phyloP scores from a whole-genome alignment of 441 rosid species.

The Theobroma grandiflorum region DNA sequence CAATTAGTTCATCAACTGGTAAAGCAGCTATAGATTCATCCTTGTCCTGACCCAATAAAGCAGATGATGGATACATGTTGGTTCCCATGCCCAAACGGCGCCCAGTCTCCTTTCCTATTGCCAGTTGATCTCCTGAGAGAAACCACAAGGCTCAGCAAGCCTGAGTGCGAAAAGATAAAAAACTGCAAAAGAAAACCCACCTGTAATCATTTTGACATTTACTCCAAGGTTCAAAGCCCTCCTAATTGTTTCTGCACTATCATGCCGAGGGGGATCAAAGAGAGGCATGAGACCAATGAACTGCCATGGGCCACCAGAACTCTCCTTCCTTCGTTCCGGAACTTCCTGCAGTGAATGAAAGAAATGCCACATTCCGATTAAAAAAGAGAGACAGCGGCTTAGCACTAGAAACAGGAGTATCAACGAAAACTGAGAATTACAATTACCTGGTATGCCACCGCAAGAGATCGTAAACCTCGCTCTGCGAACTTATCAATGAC shows the following conservation, averaged over 20 bases:
- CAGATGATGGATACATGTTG: slow-evolving; percentile 97
- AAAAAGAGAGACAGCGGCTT: slow-evolving; percentile 1
- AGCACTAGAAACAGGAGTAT: neutral
- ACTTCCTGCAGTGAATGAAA: slow-evolving; percentile 65
- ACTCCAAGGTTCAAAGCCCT: slow-evolving; percentile 96
- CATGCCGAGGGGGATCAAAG: slow-evolving; percentile 98
- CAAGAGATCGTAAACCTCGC: slow-evolving; percentile 93
- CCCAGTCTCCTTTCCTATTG: slow-evolving; percentile 96
- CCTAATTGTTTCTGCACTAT: slow-evolving; percentile 95
- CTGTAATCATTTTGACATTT: slow-evolving; percentile 97
- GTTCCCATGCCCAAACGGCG: slow-evolving; percentile 99
- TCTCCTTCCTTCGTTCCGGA: slow-evolving; percentile 86
- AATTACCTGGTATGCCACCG: slow-evolving; percentile 89
- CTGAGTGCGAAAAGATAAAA: neutral
- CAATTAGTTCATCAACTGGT: slow-evolving; percentile 91
- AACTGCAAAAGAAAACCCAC: slow-evolving; percentile 36
- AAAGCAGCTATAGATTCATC: slow-evolving; percentile 87
- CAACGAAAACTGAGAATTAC: neutral
- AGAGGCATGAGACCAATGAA: slow-evolving; percentile 96
- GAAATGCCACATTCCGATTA: neutral
- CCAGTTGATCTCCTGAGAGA: slow-evolving; percentile 88
- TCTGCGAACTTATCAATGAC: slow-evolving; percentile 96
- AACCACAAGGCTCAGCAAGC: slow-evolving; percentile 32
- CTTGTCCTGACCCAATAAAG: slow-evolving; percentile 87
- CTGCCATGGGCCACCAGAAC: slow-evolving; percentile 94